phyloP scores from a whole-genome alignment of 1,139 yeast genomes.

The Saccharomyces uvarum region DNA sequence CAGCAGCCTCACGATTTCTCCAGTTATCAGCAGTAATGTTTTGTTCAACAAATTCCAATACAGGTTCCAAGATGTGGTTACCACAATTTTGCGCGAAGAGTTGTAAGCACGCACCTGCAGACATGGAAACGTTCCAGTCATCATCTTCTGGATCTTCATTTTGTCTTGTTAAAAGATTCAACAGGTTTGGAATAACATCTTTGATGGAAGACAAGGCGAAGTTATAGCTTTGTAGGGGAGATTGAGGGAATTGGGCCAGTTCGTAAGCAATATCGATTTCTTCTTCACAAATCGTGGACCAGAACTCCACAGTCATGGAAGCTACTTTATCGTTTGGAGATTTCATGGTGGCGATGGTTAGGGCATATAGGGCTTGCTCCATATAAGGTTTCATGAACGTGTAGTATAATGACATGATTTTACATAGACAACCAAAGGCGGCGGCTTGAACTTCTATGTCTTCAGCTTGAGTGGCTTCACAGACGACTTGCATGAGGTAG shows the following conservation, averaged over 20 bases:
- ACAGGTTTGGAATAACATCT: conserved; percentile 81
- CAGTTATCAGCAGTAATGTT: conserved; percentile 58
- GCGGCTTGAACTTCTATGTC: conserved; percentile 81
- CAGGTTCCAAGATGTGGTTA: conserved; percentile 75
- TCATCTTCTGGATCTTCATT: conserved; percentile 87
- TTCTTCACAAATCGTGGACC: conserved; percentile 97
- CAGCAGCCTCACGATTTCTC: conserved; percentile 94
- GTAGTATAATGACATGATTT: conserved; percentile 85
- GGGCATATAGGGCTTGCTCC: conserved; percentile 91
- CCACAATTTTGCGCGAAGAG: conserved; percentile 88
- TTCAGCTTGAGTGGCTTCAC: conserved; percentile 92
- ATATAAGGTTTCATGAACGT: conserved; percentile 85
- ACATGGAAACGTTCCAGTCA: conserved; percentile 97
- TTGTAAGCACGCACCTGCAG: conserved; percentile 95
- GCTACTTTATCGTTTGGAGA: conserved; percentile 69
- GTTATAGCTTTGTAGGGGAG: conserved; percentile 43
- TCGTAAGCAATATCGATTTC: conserved; percentile 75
- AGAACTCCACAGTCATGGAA: conserved; percentile 97
- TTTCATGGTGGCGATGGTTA: conserved; percentile 89
- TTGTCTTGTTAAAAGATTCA: conserved; percentile 73
- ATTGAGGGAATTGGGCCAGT: conserved; percentile 50
- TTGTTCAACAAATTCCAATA: conserved; percentile 71
- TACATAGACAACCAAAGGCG: conserved; percentile 91
- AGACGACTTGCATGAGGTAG: conserved; percentile 95
- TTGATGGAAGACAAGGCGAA: conserved; percentile 79